Base-by-base conservation (phyloP, 495 filamentous ascomycete species). In the Tuber melanosporum region DNA sequence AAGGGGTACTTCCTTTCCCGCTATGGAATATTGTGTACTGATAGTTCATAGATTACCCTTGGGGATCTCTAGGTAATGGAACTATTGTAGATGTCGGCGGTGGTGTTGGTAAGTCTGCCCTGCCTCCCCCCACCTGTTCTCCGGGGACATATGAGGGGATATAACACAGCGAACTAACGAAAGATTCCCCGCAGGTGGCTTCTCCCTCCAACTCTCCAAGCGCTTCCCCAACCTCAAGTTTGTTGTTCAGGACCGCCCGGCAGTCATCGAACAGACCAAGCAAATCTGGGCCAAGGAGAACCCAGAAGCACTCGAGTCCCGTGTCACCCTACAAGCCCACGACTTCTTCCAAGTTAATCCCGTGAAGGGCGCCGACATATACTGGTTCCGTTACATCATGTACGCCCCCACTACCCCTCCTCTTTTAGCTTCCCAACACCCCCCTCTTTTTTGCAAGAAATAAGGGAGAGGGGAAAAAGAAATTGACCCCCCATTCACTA, bases 321-420 rank as follows among this genome's bases (percentile, higher is more conserved):
- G 84, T 1, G 80, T 86, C 22, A 74, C 78, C 62, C 85, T 87
- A 76, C 75, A 84, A 73, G 74, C 72, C 32, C 85, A 87, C 57
- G 84, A 86, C 69, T 86, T 87, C 73, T 87, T 86, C 81, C 39
- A 79, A 10, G 14, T 66, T 43, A 86, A 87, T 66, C 85, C 86
- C 3, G 77, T 85, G 72, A 77, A 80, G 32, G 77, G 80, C 19
- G 86, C 85, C 0, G 85, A 85, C 43, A 79, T 86, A 8, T 87
- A 87, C 73, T 85, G 84, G 83, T 76, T 86, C 4, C 84, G 85
- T 22, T 84, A 79, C 19, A 85, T 87, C 32, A 66, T 87, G 78
- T 75, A 71, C 49, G 73, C 66, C 14, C 20, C 62, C 43, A 19
- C 15, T 69, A n/a, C 62, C 22, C 8, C 76, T 12, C 22, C 12